Conservation (phyloP, 2,329 filamentous ascomycete genomes). For the Pseudogymnoascus sp. region DNA sequence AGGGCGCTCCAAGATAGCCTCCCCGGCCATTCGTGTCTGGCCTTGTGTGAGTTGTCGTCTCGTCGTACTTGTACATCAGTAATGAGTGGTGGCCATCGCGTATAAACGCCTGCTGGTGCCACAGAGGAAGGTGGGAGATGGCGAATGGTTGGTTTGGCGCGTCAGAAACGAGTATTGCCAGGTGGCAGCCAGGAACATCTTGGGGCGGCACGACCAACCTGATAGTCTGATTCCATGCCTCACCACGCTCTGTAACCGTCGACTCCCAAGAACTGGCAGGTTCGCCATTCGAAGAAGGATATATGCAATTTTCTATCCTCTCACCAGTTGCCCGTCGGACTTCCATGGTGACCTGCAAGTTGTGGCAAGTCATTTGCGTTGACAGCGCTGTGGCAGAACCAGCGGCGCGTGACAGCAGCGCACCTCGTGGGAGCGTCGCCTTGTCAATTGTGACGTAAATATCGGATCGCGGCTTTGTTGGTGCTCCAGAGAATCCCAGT, state of each 20-base stretch:
- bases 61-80: slow-evolving; percentile 85
- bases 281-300: slow-evolving; percentile 72
- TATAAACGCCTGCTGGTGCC: slow-evolving; percentile 86
- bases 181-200: slow-evolving; percentile 75
- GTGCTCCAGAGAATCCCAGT: slow-evolving; percentile 89
- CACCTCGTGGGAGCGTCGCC: slow-evolving; percentile 71
- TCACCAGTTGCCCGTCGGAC: slow-evolving; percentile 74
- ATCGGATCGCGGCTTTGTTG: slow-evolving; percentile 81
- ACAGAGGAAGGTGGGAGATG: slow-evolving; percentile 85
- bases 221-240: slow-evolving; percentile 83
- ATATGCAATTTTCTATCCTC: slow-evolving; percentile 82
- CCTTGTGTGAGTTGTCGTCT: slow-evolving; percentile 67
- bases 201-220: slow-evolving; percentile 71
- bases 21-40: slow-evolving; percentile 63
- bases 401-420: slow-evolving; percentile 56
- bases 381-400: slow-evolving; percentile 72
- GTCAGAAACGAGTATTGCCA: slow-evolving; percentile 86
- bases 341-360: slow-evolving; percentile 83
- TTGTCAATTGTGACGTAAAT: slow-evolving; percentile 87
- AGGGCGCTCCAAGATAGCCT: slow-evolving; percentile 80
- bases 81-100: slow-evolving; percentile 77
- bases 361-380: slow-evolving; percentile 56
- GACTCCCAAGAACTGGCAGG: slow-evolving; percentile 84
- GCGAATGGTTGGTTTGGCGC: slow-evolving; percentile 84
- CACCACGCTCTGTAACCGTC: slow-evolving; percentile 68